These are phyloP conservation scores for Golubevia pallescens DNA, from an alignment of 1,284 basidiomycete species.

Conservation along the genomic window DNA sequence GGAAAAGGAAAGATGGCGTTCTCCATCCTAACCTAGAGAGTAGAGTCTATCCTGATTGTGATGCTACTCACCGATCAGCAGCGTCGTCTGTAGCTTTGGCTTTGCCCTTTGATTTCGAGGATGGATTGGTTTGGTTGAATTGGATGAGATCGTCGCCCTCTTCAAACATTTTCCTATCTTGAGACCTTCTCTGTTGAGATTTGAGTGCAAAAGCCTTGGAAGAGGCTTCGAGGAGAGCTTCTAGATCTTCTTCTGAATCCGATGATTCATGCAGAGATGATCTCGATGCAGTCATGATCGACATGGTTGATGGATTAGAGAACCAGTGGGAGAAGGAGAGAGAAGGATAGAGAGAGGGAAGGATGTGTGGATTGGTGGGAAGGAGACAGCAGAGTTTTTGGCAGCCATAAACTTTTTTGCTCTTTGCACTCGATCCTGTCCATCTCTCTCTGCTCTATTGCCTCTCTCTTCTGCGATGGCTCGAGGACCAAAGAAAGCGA, in stretches of 20 bases:
- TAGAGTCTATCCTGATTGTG: background rate
- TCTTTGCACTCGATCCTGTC: background rate
- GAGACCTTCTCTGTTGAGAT: background rate
- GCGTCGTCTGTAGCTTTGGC: conserved; percentile 17
- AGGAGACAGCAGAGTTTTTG: background rate
- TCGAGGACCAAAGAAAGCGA: background rate
- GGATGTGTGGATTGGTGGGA: background rate
- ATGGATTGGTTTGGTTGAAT: conserved; percentile 12
- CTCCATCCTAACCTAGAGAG: too few species aligned
- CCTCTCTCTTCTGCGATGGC: background rate
- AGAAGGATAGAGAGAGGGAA: background rate
- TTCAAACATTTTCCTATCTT: conserved; percentile 11
- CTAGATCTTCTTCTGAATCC: conserved; percentile 18
- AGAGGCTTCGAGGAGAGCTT: conserved; percentile 28
- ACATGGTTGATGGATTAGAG: background rate
- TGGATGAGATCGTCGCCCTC: conserved; percentile 35
- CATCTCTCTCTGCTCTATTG: background rate
- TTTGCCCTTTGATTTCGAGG: conserved; percentile 21
- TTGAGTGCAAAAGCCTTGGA: conserved; percentile 16
- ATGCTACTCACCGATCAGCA: conserved; percentile 2
- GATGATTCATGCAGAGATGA: background rate
- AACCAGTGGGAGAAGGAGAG: background rate
- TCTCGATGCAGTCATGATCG: background rate
- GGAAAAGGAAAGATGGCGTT: too few species aligned
- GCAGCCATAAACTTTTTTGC: background rate